Percentiles rank a stretch among this genome's conserved stretches.
phyloP scores from a whole-genome alignment of 2,329 filamentous ascomycete species.

The Microdochium paspali region DNA sequence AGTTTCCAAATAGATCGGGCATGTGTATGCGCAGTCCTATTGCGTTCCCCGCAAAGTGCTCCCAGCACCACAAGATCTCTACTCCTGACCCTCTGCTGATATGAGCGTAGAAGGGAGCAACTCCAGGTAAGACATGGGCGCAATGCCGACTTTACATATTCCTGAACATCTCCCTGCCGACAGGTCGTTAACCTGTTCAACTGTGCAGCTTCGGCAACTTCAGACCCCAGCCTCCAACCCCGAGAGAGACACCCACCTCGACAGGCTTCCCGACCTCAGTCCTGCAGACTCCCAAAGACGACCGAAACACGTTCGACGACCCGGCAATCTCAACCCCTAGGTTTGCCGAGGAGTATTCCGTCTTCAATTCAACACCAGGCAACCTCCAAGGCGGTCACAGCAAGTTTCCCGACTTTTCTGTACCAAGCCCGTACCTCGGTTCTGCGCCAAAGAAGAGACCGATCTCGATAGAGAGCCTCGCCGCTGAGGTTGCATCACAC shows the following conservation, averaged over 20 bases:
- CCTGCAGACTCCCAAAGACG: constrained; percentile 46
- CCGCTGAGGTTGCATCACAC: constrained; percentile 48
- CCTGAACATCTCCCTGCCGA: neutral
- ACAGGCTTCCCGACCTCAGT: constrained; percentile 42
- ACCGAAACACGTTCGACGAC: constrained; percentile 36
- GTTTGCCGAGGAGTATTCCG: constrained; percentile 56
- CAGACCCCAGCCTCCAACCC: constrained; percentile 51
- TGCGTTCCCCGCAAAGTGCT: neutral
- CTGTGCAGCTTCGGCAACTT: constrained; percentile 49
- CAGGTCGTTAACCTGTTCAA: neutral
- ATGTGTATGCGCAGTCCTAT: neutral
- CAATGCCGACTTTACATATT: neutral
- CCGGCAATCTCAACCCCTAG: constrained; percentile 47
- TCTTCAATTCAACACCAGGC: constrained; percentile 55
- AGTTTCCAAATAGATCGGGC: neutral
- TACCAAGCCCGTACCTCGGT: constrained; percentile 23
- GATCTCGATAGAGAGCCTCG: constrained; percentile 39
- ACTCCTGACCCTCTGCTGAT: neutral
- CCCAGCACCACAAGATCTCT: neutral
- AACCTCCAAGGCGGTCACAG: constrained; percentile 39
- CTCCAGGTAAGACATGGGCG: neutral
- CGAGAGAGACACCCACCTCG: constrained; percentile 47
- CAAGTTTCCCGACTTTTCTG: constrained; percentile 34
- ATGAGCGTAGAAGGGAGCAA: neutral
- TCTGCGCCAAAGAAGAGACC: constrained; percentile 34